Conservation (phyloP, 495 filamentous ascomycete genomes). For the Penicillium simplicissimum region DNA sequence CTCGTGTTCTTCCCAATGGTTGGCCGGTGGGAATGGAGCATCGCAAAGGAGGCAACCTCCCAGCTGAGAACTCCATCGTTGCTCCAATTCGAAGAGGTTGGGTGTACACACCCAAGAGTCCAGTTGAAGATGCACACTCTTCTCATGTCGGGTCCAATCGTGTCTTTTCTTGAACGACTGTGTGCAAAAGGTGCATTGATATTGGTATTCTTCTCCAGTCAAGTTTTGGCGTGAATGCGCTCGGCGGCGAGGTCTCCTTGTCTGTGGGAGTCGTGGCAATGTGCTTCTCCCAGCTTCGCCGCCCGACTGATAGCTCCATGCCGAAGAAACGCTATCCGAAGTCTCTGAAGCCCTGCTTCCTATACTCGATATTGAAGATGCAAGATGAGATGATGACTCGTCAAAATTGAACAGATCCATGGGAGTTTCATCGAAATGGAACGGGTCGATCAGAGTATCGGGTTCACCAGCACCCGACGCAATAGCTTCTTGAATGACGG, state of each 20-base stretch:
- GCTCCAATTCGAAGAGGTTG: constrained; percentile 11
- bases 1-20: constrained; percentile 71
- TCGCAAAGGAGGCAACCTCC: constrained; percentile 71
- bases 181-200: constrained; percentile 83
- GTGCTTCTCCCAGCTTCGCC: constrained; percentile 32
- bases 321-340: constrained; percentile 37
- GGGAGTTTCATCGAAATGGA: constrained; percentile 29
- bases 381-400: constrained; percentile 28
- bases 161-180: constrained; percentile 80
- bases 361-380: constrained; percentile 34
- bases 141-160: constrained; percentile 85
- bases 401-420: constrained; percentile 31
- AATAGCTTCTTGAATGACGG: constrained; percentile 39
- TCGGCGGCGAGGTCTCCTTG: constrained; percentile 38
- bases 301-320: constrained; percentile 49
- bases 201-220: constrained; percentile 51
- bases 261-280: constrained; percentile 20
- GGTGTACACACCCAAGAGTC: constrained; percentile 75
- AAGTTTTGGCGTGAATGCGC: constrained; percentile 42
- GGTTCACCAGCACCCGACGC: constrained; percentile 59
- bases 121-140: constrained; percentile 72
- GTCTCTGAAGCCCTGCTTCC: constrained; percentile 35
- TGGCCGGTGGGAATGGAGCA: constrained; percentile 52
- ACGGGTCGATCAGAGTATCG: constrained; percentile 54
- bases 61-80: constrained; percentile 10